Conservation (phyloP, 192 early-diverging fungal species). For the Backusella westeae region DNA sequence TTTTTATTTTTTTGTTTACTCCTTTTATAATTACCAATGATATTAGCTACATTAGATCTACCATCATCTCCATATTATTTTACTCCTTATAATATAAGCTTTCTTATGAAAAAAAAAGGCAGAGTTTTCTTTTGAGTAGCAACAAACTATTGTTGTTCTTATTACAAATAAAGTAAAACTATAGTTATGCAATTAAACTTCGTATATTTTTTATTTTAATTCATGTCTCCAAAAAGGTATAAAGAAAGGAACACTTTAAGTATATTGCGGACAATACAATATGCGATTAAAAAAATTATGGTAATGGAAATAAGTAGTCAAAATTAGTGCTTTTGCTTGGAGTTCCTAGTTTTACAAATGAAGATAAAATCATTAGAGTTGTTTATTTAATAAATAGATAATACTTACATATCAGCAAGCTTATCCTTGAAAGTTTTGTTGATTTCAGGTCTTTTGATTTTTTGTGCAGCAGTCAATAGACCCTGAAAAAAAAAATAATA, state of each 20-base stretch:
- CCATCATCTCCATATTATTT: neutral
- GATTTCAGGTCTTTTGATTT: constrained; percentile 82
- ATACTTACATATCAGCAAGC: constrained; percentile 51
- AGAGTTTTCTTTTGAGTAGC: neutral
- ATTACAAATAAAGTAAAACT: neutral
- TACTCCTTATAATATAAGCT: neutral
- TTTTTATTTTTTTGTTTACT: neutral
- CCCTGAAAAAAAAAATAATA: constrained; percentile 32
- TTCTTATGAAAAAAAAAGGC: neutral
- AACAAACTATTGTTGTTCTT: neutral
- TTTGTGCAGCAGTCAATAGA: constrained; percentile 85
- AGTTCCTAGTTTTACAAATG: neutral
- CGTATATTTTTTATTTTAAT: neutral
- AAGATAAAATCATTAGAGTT: neutral
- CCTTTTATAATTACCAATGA: neutral
- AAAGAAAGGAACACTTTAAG: neutral
- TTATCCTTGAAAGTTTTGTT: constrained; percentile 56
- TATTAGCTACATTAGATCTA: neutral
- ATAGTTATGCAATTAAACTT: neutral
- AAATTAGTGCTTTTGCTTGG: constrained; percentile 11
- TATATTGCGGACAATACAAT: neutral
- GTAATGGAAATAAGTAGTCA: neutral
- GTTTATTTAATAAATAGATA: neutral
- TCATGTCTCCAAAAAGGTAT: neutral
- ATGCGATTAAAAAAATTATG: neutral